Conservation (phyloP, 2,329 filamentous ascomycete species). For the Diplocarpon rosae region DNA sequence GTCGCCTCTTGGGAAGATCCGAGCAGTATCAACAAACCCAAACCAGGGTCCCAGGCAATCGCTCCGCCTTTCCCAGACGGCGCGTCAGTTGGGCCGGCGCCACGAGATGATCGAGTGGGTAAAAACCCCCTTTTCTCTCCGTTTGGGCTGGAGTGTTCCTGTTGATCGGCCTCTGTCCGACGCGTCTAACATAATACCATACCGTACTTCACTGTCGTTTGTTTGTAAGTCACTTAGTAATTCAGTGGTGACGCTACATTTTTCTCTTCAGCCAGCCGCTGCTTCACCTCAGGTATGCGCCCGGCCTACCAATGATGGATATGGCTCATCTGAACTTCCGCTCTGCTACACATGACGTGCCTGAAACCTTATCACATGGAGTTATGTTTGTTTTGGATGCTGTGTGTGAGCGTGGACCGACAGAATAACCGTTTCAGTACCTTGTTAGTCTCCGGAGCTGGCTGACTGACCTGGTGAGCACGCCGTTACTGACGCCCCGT, state of each 20-base stretch:
- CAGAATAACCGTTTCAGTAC: not conserved
- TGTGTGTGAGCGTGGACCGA: not conserved
- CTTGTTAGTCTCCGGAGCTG: not conserved
- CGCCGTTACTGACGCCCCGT: constrained; percentile 5
- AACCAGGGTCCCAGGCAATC: not conserved
- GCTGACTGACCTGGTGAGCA: constrained; percentile 4
- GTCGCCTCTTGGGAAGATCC: too few relatives aligned
- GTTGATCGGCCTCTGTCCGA: constrained; percentile 1
- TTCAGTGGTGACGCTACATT: constrained; percentile 4
- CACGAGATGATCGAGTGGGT: constrained; percentile 3
- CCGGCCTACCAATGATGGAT: not conserved
- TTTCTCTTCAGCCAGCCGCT: constrained; percentile 9
- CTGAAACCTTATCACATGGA: constrained; percentile 8
- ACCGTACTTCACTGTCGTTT: too few relatives aligned
- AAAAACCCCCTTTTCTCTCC: constrained; percentile 4
- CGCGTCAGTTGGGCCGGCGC: constrained; percentile 1
- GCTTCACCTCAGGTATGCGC: not conserved
- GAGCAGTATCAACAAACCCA: not conserved
- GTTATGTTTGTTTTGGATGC: constrained; percentile 8
- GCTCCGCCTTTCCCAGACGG: not conserved
- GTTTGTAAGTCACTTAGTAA: too few relatives aligned
- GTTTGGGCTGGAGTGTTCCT: not conserved
- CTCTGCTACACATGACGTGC: not conserved
- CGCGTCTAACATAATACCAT: too few relatives aligned
- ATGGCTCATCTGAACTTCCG: constrained; percentile 5